phyloP scores from a whole-genome alignment of 345 rosid genomes.

The Chamaenerion angustifolium region DNA sequence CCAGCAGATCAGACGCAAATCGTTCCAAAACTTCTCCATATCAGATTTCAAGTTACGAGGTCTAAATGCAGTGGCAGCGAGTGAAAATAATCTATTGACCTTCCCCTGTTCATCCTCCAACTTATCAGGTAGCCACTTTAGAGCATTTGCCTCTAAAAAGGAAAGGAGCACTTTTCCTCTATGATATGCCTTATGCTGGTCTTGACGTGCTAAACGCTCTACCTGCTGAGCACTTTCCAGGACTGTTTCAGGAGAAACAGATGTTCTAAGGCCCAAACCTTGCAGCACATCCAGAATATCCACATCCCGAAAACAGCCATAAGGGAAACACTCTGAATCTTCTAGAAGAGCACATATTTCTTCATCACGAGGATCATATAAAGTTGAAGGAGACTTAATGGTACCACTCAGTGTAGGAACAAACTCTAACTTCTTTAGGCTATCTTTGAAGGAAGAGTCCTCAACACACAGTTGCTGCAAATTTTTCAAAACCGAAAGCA shows the following conservation, averaged over 20 bases:
- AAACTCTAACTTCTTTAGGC: conserved; percentile 63
- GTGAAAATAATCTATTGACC: conserved; percentile 58
- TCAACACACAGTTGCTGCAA: conserved; percentile 77
- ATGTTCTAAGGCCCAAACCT: conserved; percentile 74
- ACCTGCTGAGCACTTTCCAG: conserved; percentile 73
- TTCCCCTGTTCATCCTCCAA: conserved; percentile 49
- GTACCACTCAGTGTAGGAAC: conserved; percentile 58
- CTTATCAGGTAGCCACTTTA: conserved; percentile 73
- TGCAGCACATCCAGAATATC: conserved; percentile 69
- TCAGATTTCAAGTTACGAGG: conserved; percentile 63
- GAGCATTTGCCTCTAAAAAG: conserved; percentile 76
- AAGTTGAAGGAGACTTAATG: conserved; percentile 46
- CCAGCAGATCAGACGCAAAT: conserved; percentile 81
- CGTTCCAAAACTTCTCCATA: conserved; percentile 78
- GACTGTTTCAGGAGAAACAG: conserved; percentile 67
- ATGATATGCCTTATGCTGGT: conserved; percentile 58
- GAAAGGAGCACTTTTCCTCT: conserved; percentile 78
- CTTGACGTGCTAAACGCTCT: conserved; percentile 49
- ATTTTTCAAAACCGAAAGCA: conserved; percentile 67
- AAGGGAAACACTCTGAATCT: conserved; percentile 68
- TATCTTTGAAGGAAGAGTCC: conserved; percentile 53
- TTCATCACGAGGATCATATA: conserved; percentile 83
- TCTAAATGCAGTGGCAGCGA: conserved; percentile 78
- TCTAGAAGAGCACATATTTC: conserved; percentile 75
- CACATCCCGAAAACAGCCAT: conserved; percentile 48